Conservation (phyloP, 495 filamentous ascomycete species). For the Thermothielavioides terrestris region DNA sequence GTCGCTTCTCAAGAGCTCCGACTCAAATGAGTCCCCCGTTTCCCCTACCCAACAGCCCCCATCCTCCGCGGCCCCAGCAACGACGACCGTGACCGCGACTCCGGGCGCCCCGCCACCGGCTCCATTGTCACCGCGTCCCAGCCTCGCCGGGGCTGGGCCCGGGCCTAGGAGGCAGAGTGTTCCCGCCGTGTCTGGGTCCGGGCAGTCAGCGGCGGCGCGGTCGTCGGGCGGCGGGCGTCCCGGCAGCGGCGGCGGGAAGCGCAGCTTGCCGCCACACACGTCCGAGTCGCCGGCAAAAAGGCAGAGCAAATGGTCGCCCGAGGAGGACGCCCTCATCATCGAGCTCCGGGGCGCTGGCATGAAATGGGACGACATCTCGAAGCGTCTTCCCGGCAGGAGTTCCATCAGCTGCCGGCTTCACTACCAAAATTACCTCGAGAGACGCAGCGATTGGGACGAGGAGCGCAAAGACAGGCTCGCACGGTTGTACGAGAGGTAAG, state of each 20-base stretch:
- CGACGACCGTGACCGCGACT: slow-evolving; percentile 27
- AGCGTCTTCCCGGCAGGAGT: slow-evolving; percentile 78
- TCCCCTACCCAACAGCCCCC: slow-evolving; percentile 45
- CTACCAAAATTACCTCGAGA: slow-evolving; percentile 95
- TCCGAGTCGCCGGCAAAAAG: slow-evolving; percentile 80
- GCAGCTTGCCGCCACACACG: slow-evolving; percentile 45
- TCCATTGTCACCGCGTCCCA: slow-evolving; percentile 14
- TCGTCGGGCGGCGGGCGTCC: slow-evolving; percentile 10
- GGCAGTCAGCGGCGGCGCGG: slow-evolving; percentile 2
- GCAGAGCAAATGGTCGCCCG: slow-evolving; percentile 90
- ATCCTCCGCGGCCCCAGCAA: slow-evolving; percentile 41
- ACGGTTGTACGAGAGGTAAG: slow-evolving; percentile 88
- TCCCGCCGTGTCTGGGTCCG: slow-evolving; percentile 3
- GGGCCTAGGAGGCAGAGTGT: slow-evolving; percentile 5
- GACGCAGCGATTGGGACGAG: slow-evolving; percentile 87
- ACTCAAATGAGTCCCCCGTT: slow-evolving; percentile 68
- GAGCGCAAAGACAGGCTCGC: slow-evolving; percentile 96
- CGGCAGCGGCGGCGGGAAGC: slow-evolving; percentile 27
- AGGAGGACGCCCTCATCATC: slow-evolving; percentile 86
- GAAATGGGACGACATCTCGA: slow-evolving; percentile 98
- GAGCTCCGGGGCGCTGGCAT: slow-evolving; percentile 78
- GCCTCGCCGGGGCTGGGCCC: slow-evolving; percentile 1
- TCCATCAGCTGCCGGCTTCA: slow-evolving; percentile 89
- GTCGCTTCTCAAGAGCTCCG: slow-evolving; percentile 66
- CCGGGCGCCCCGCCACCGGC: slow-evolving; percentile 12